Conservation (phyloP, 805 yeast species). For the Tetrapisispora iriomotensis region DNA sequence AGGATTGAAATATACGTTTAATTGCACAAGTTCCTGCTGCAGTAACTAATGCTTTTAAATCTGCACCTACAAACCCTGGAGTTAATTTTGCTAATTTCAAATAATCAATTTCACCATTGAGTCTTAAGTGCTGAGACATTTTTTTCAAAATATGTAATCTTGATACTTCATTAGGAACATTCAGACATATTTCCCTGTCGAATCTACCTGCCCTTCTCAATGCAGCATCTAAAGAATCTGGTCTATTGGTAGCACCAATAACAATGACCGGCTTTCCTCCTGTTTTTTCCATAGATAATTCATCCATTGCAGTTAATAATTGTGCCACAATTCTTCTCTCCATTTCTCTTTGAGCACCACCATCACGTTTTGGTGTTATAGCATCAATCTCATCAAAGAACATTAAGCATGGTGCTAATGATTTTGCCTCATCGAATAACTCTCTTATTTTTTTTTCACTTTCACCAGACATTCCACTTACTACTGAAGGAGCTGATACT, state of each 20-base stretch:
- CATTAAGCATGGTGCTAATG: slow-evolving; percentile 82
- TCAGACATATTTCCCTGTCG: slow-evolving; percentile 86
- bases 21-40: slow-evolving; percentile 95
- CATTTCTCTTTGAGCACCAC: slow-evolving; percentile 92
- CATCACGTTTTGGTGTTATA: slow-evolving; percentile 95
- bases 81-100: slow-evolving; percentile 75
- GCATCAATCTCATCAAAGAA: slow-evolving; percentile 98
- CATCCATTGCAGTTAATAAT: slow-evolving; percentile 89
- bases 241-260: slow-evolving; percentile 94
- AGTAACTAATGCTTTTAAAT: slow-evolving; percentile 82
- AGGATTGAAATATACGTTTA: slow-evolving; percentile 70
- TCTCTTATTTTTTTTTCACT: slow-evolving; percentile 91
- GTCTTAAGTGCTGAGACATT: slow-evolving; percentile 57
- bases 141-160: slow-evolving; percentile 66
- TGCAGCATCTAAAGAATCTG: slow-evolving; percentile 91
- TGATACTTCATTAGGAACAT: slow-evolving; percentile 86
- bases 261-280: slow-evolving; percentile 88
- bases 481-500: slow-evolving; percentile 90
- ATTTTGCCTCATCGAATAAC: slow-evolving; percentile 83
- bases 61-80: slow-evolving; percentile 98
- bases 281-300: slow-evolving; percentile 76
- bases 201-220: slow-evolving; percentile 94
- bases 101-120: slow-evolving; percentile 65
- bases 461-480: slow-evolving; percentile 99
- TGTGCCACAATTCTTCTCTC: slow-evolving; percentile 96